Percentiles rank a stretch among this genome's conserved stretches.
Conservation (phyloP, 495 filamentous ascomycete genomes). For the Apodospora peruviana region DNA sequence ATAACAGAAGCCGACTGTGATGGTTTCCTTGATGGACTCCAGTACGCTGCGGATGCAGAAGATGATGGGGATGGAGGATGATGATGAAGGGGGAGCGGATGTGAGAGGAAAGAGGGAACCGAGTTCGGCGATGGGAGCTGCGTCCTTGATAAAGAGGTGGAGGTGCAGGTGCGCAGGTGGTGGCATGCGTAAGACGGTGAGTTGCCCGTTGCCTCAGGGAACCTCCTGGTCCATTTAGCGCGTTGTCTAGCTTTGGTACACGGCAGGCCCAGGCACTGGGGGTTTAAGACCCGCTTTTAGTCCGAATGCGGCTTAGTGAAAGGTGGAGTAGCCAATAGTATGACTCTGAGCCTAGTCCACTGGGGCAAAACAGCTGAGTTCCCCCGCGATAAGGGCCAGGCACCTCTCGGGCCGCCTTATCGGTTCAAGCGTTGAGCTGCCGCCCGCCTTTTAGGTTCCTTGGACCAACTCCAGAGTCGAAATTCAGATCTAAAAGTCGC, state of each 20-base stretch:
- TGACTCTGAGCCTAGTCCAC: constrained; percentile 7
- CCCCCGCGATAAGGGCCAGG: neutral
- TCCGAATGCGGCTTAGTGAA: constrained; percentile 13
- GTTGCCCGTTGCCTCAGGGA: constrained; percentile 21
- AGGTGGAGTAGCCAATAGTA: constrained; percentile 25
- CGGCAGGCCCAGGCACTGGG: constrained; percentile 11
- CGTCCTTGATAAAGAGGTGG: constrained; percentile 25
- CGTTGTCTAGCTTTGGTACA: constrained; percentile 7
- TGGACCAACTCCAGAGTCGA: too few species aligned
- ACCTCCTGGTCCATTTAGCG: constrained; percentile 9
- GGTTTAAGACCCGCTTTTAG: constrained; percentile 10
- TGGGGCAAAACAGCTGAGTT: constrained; percentile 12
- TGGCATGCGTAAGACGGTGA: constrained; percentile 19
- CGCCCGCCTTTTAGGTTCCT: too few species aligned
- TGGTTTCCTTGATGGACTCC: constrained; percentile 19
- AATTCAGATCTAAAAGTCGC: too few species aligned
- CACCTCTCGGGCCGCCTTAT: neutral
- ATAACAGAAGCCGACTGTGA: constrained; percentile 19
- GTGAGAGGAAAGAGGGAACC: constrained; percentile 22
- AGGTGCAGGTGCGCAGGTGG: constrained; percentile 8
- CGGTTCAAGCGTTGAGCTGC: neutral
- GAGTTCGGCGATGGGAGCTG: constrained; percentile 27
- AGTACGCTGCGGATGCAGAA: constrained; percentile 27
- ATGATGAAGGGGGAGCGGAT: constrained; percentile 20
- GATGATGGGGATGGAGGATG: constrained; percentile 39